phyloP scores from a whole-genome alignment of 2,329 filamentous ascomycete genomes.

The Bisporella sp. region DNA sequence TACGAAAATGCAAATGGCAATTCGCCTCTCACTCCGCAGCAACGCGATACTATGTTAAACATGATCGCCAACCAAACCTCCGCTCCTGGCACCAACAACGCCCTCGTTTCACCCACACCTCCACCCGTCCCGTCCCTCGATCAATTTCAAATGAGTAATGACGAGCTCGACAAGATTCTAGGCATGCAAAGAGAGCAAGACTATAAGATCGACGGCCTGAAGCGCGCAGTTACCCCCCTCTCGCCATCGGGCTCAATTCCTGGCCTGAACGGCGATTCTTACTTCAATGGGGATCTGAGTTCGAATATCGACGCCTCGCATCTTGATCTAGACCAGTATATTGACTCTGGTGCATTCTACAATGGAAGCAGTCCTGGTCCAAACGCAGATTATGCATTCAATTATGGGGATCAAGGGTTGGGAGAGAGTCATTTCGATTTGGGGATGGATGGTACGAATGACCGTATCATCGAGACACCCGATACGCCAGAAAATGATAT shows the following conservation, averaged over 20 bases:
- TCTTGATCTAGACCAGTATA: slow-evolving; percentile 45
- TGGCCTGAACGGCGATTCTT: slow-evolving; percentile 45
- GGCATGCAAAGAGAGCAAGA: slow-evolving; percentile 75
- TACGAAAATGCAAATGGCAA: slow-evolving; percentile 39
- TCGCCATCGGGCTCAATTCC: slow-evolving; percentile 75
- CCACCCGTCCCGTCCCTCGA: slow-evolving; percentile 44
- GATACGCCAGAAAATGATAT: not conserved
- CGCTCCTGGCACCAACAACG: slow-evolving; percentile 21
- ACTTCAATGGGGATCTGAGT: slow-evolving; percentile 24
- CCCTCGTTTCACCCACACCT: slow-evolving; percentile 25
- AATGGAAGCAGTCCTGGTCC: slow-evolving; percentile 17
- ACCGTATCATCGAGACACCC: slow-evolving; percentile 13
- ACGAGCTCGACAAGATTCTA: slow-evolving; percentile 72
- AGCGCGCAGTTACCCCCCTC: slow-evolving; percentile 55
- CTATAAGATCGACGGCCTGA: slow-evolving; percentile 67
- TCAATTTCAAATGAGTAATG: slow-evolving; percentile 60
- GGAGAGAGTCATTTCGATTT: slow-evolving; percentile 22
- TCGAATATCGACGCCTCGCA: slow-evolving; percentile 31
- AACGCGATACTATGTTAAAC: slow-evolving; percentile 51
- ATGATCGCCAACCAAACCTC: slow-evolving; percentile 43
- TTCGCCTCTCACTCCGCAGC: slow-evolving; percentile 48
- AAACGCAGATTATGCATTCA: slow-evolving; percentile 12
- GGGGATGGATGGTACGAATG: slow-evolving; percentile 22
- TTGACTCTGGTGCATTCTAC: slow-evolving; percentile 36
- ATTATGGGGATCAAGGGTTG: slow-evolving; percentile 11